phyloP scores from a whole-genome alignment of 176 grass and related monocot genomes.

The Tillandsia fasciculata region DNA sequence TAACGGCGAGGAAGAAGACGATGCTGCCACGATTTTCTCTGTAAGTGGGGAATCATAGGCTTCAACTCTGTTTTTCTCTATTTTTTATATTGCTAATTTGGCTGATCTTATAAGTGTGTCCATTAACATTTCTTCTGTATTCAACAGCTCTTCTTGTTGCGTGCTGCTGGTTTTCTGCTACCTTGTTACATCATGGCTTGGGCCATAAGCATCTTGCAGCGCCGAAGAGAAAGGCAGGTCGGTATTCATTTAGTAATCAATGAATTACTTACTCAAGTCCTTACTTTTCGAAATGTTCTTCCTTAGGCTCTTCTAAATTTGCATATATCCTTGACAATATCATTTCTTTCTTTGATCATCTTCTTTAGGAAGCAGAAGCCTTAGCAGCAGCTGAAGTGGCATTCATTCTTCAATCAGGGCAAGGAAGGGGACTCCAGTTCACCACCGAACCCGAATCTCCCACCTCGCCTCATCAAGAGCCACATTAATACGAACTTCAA shows the following conservation, averaged over 20 bases:
- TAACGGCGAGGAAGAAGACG: conserved; percentile 68
- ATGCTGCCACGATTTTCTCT: conserved; percentile 74
- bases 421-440: conserved; percentile 72
- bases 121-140: conserved; percentile 5
- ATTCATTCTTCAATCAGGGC: conserved; percentile 85
- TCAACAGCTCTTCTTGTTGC: conserved; percentile 72
- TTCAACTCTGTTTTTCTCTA: not conserved
- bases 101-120: conserved; percentile 4
- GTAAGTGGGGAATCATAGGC: conserved; percentile 37
- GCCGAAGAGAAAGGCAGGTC: conserved; percentile 65
- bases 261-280: not conserved
- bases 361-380: conserved; percentile 49
- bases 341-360: too few relatives aligned
- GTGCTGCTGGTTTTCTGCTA: conserved; percentile 73
- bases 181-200: conserved; percentile 94
- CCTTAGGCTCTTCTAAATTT: too few relatives aligned
- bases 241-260: conserved; percentile 3
- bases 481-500: conserved; percentile 29
- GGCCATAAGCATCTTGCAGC: conserved; percentile 84
- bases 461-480: conserved; percentile 70
- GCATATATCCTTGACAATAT: too few relatives aligned
- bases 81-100: not conserved
- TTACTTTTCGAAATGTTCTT: too few relatives aligned
- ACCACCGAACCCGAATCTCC: conserved; percentile 82
- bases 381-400: conserved; percentile 81